Conservation (phyloP, 169 alveolate species). For the Cryptosporidium felis region DNA sequence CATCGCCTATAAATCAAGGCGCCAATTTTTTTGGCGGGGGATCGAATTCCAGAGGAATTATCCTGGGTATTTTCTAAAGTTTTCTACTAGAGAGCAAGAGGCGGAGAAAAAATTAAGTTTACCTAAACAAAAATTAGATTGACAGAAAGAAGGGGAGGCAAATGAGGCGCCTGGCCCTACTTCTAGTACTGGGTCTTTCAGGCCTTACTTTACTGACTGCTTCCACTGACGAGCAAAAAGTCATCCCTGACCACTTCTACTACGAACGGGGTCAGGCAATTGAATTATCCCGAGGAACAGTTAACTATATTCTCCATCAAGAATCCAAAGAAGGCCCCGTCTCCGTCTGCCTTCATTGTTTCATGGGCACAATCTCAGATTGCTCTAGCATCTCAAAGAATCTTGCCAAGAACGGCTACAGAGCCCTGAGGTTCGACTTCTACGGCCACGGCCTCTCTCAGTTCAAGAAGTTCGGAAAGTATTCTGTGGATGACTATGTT, state of each 20-base stretch:
- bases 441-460: slow-evolving; percentile 60
- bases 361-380: slow-evolving; percentile 60
- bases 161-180: not conserved
- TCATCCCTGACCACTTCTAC: slow-evolving; percentile 60
- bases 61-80: too few species aligned
- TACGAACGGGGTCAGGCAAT: slow-evolving; percentile 10
- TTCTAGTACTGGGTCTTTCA: not conserved
- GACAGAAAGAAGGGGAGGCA: not conserved
- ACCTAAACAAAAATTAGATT: not conserved
- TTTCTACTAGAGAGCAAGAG: not conserved
- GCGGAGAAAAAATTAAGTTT: not conserved
- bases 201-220: not conserved
- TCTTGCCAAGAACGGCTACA: slow-evolving; percentile 21
- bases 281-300: not conserved
- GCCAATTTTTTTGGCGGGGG: not conserved
- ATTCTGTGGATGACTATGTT: slow-evolving; percentile 56
- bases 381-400: slow-evolving; percentile 50
- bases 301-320: slow-evolving; percentile 26
- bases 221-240: not conserved
- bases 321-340: slow-evolving; percentile 1
- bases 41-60: slow-evolving; percentile 28
- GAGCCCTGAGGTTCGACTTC: slow-evolving; percentile 58
- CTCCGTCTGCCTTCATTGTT: slow-evolving; percentile 51
- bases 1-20: too few species aligned
- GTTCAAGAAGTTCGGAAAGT: slow-evolving; percentile 22